Base-by-base conservation (phyloP, 2,329 filamentous ascomycete genomes). In the Ophiostoma pallidulum region DNA sequence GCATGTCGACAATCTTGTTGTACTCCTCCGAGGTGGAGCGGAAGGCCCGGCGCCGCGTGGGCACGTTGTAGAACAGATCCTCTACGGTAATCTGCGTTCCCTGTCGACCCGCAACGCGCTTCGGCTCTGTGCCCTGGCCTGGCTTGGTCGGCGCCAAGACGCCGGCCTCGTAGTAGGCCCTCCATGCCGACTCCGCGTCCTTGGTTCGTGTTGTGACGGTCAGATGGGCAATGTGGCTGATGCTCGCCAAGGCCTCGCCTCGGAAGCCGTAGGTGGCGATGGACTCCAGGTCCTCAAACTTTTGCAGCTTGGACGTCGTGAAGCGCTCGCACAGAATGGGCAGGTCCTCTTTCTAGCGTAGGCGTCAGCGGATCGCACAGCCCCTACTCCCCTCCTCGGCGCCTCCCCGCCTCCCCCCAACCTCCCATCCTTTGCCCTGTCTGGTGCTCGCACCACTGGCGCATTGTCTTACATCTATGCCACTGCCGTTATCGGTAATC, bases 221-320 rank as follows among this genome's bases (percentile, higher is more conserved):
- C 19, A 98, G 74, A 68, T 98, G 94, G 29, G 94, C 91, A 58
- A 98, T 96, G 62, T 98, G 92, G 61, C 91, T 97, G 63, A 98
- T 98, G 66, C 92, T 97, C 13, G 92, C 92, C 47, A 98, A 69
- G 4, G 92, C 92, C 66, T 98, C 92, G 47, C 92, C 92, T 45
- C 92, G 84, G 61, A 98, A 98, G n/a, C 92, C 92, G 64, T 98
- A 98, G 1, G 92, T 97, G 43, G 82, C 83, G 54, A 98, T 97
- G 4, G 82, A 86, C 35, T 80, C 80, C 41, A 98, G 72, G 62
- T 98, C 92, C 63, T 97, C 91, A 56, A 98, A 98, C 5, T 80
- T 78, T 57, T 92, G 89, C 50, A 98, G 74, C 63, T 98, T 98
- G 12, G 91, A 97, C 0, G 92, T 98, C 9, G 92, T 98, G 62